Conservation (phyloP, 352 stramenopile genomes). For the Elongisporangium undulatum region DNA sequence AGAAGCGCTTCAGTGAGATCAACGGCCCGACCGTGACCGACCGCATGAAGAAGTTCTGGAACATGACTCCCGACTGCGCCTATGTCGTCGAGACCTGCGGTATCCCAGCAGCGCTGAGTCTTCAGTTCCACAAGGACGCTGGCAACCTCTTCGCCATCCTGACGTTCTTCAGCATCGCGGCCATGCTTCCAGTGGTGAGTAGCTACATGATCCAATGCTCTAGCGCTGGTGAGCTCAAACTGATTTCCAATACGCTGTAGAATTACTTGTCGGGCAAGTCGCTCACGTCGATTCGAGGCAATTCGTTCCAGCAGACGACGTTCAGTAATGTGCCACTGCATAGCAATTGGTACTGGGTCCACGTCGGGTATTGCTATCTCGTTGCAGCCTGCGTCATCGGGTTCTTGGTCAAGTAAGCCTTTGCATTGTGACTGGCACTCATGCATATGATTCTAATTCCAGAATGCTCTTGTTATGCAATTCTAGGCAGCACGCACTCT, state of each 20-base stretch:
- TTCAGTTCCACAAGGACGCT: constrained; percentile 65
- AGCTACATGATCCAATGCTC: not conserved
- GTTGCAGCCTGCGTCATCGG: constrained; percentile 43
- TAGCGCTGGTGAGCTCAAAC: not conserved
- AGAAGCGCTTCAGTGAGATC: constrained; percentile 45
- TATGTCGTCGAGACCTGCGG: constrained; percentile 65
- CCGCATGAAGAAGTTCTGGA: constrained; percentile 43
- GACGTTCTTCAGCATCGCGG: constrained; percentile 58
- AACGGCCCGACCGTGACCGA: constrained; percentile 26
- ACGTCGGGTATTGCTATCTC: constrained; percentile 76
- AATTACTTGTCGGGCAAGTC: constrained; percentile 65
- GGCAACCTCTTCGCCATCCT: constrained; percentile 58
- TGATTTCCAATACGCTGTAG: constrained; percentile 18
- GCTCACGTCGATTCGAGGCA: constrained; percentile 18
- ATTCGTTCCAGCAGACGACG: constrained; percentile 74
- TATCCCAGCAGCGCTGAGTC: constrained; percentile 56
- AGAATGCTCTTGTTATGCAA: not conserved
- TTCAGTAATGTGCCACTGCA: constrained; percentile 78
- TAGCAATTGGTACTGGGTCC: constrained; percentile 75
- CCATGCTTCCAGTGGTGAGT: constrained; percentile 74
- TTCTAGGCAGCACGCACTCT: constrained; percentile 39
- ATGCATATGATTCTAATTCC: too few relatives aligned
- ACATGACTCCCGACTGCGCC: constrained; percentile 33
- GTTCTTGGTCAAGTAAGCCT: constrained; percentile 28
- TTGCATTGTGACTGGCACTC: not conserved